Percentiles rank a stretch among this genome's conserved stretches.
phyloP scores from a whole-genome alignment of 352 stramenopile genomes.

The Pythium sp. region DNA sequence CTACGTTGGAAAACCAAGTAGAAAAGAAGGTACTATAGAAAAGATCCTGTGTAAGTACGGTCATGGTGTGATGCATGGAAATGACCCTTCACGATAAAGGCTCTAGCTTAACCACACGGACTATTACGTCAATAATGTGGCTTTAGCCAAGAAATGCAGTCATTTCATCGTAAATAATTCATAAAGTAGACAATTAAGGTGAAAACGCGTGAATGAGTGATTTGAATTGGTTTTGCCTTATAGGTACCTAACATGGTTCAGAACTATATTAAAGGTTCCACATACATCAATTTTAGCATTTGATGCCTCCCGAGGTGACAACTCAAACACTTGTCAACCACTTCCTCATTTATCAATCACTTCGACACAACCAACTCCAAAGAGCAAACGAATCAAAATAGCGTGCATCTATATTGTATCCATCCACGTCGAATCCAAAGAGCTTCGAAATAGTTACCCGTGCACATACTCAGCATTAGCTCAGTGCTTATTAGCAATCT shows the following conservation, averaged over 20 bases:
- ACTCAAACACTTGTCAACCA: too few relatives aligned
- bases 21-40: constrained; percentile 30
- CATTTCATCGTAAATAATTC: background rate
- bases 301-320: too few relatives aligned
- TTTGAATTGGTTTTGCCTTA: too few relatives aligned
- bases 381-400: background rate
- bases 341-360: background rate
- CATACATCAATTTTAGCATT: background rate
- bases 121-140: background rate
- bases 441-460: background rate
- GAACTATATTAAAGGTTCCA: background rate
- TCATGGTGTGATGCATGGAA: background rate
- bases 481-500: background rate
- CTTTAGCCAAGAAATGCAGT: background rate
- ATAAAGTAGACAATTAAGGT: background rate
- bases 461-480: background rate
- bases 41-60: constrained; percentile 32
- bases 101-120: background rate
- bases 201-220: too few relatives aligned
- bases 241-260: background rate
- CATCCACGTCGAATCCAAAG: background rate
- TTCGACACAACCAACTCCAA: background rate
- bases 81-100: background rate
- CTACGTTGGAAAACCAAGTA: constrained; percentile 30
- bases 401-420: background rate